These are phyloP conservation scores for Ramaria rubella DNA, from an alignment of 768 basidiomycete genomes.

Conservation along the genomic window DNA sequence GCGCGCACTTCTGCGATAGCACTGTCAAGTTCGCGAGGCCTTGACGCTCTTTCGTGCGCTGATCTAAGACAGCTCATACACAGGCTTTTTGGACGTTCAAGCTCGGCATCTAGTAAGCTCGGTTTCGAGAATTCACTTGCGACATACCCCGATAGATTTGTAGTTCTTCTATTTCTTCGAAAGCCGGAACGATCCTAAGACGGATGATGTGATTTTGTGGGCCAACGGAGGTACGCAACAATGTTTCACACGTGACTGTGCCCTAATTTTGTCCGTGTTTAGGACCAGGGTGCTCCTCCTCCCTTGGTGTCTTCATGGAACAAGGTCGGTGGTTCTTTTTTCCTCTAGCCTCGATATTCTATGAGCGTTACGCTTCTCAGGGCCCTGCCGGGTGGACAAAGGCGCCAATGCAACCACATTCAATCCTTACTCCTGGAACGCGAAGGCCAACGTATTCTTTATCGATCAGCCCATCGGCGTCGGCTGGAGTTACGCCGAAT, in stretches of 20 bases:
- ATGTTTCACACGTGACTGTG: not conserved
- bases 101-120: conserved; percentile 38
- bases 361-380: too few species aligned
- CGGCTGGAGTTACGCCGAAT: conserved; percentile 66
- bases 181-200: conserved; percentile 49
- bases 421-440: conserved; percentile 63
- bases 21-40: conserved; percentile 12
- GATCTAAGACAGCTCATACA: not conserved
- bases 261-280: not conserved
- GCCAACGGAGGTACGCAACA: conserved; percentile 33
- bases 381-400: conserved; percentile 70
- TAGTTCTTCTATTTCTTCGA: conserved; percentile 72
- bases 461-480: conserved; percentile 67
- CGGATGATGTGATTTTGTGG: conserved; percentile 35
- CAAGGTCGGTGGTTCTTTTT: conserved; percentile 25
- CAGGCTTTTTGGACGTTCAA: conserved; percentile 61
- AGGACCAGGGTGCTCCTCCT: conserved; percentile 52
- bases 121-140: not conserved
- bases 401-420: conserved; percentile 44
- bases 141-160: not conserved
- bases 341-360: too few species aligned
- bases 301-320: conserved; percentile 68
- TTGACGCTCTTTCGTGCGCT: not conserved
- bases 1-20: not conserved
- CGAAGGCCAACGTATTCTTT: conserved; percentile 62